Percentiles rank a stretch among this genome's conserved stretches.
Conservation (phyloP, 1,284 basidiomycete genomes). For the Anthracocystis panici-leucophaei region DNA sequence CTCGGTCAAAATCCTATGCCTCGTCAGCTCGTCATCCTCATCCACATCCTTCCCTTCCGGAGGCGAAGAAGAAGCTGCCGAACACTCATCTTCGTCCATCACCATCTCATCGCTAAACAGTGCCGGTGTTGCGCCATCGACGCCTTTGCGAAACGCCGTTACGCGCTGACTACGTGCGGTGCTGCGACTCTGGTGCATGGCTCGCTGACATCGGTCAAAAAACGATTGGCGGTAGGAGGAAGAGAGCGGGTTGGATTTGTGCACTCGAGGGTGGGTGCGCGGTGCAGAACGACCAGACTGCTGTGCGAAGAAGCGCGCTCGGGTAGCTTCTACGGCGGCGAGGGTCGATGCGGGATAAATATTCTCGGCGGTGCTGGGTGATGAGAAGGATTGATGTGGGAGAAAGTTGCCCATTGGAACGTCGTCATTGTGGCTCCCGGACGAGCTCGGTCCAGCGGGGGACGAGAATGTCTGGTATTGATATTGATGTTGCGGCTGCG, state of each 20-base stretch:
- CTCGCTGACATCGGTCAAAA: conserved; percentile 41
- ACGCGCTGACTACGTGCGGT: background rate
- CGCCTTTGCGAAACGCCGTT: conserved; percentile 22
- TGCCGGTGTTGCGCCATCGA: conserved; percentile 15
- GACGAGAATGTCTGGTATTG: conserved; percentile 12
- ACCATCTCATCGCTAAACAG: conserved; percentile 32
- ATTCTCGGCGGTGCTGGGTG: conserved; percentile 1
- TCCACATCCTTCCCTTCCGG: conserved; percentile 29
- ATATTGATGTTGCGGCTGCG: background rate
- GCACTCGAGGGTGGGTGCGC: background rate
- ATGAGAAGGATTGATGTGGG: conserved; percentile 35
- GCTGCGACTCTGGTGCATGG: conserved; percentile 20
- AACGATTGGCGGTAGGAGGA: conserved; percentile 33
- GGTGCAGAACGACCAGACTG: conserved; percentile 9
- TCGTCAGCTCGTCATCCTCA: conserved; percentile 47
- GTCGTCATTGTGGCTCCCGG: background rate
- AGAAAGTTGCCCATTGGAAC: conserved; percentile 6
- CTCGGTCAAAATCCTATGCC: conserved; percentile 41
- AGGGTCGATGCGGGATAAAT: conserved; percentile 39
- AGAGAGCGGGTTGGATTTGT: conserved; percentile 17
- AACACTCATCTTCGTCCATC: conserved; percentile 5
- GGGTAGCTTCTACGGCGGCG: conserved; percentile 27
- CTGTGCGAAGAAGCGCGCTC: conserved; percentile 41
- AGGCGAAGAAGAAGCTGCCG: background rate
- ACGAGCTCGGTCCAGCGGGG: conserved; percentile 12